Base-by-base conservation (phyloP, 2,329 filamentous ascomycete species). In the Botrytis aclada region DNA sequence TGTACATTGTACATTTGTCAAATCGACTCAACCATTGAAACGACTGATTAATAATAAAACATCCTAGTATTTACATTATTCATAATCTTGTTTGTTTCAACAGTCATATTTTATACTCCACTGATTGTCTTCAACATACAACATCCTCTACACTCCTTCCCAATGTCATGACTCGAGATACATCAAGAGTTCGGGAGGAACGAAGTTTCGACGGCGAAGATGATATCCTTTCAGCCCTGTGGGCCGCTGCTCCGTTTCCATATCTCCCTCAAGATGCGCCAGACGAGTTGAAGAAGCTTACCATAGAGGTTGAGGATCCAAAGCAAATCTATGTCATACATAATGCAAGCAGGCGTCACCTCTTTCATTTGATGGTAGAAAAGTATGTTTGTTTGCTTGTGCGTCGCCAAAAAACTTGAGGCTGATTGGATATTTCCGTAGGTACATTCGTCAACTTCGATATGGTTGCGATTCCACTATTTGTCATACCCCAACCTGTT, bases 391-490 rank as follows among this genome's bases (percentile, higher is more conserved):
- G 34, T 39, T 41, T 56, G n/a, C 34, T 56, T 22, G 25, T 56
- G 10, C 39, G n/a, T 41, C 65, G 47, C 29, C 54, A 9, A n/a
- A 25, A 45, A 73, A 39, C 69, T 70, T 71, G 69, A 51, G 67
- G 58, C 41, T 47, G 25, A 62, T 41, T 54, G 47, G 25, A 77
- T 45, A 51, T 74, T 73, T 72, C 32, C n/a, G 37, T 75, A 95
- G 93, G 78, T 97, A 93, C 80, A 89, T 95, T 67, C 85, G 88
- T 47, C 94, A 97, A 82, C 88, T 97, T n/a, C 89, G 94, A 72
- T 88, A 92, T 76, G 94, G 94, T 75, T 97, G 94, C 80, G 89
- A 88, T 75, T 88, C 88, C 76, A 84, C 86, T 70, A 84, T 86
- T 69, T 97, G 94, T 82, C 85, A 85, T 51, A 95, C 90, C 1